phyloP scores from a whole-genome alignment of 1,284 basidiomycete genomes.

The Rhodotorula sp. region DNA sequence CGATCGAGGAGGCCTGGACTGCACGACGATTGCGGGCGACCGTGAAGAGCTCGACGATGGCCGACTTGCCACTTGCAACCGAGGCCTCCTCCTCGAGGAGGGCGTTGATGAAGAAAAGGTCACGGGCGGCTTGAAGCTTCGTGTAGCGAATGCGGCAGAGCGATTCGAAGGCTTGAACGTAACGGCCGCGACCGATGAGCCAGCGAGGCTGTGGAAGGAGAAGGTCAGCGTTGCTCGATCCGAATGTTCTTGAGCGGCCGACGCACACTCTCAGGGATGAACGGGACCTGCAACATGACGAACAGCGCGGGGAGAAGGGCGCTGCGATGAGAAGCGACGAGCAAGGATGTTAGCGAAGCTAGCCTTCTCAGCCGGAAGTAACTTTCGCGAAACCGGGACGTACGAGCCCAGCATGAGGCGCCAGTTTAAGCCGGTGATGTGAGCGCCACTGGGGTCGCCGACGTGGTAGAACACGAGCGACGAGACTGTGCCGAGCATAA shows the following conservation, averaged over 20 bases:
- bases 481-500: slow-evolving; percentile 48
- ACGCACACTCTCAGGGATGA: slow-evolving; percentile 4
- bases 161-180: slow-evolving; percentile 64
- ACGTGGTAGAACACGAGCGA: slow-evolving; percentile 38
- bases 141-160: slow-evolving; percentile 64
- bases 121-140: slow-evolving; percentile 69
- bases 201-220: slow-evolving; percentile 58
- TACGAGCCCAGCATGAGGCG: slow-evolving; percentile 18
- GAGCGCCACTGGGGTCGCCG: slow-evolving; percentile 40
- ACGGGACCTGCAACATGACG: slow-evolving; percentile 10
- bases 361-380: background rate
- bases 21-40: slow-evolving; percentile 72
- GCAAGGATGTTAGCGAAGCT: background rate
- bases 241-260: too few relatives aligned
- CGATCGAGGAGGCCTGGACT: slow-evolving; percentile 61
- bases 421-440: slow-evolving; percentile 31
- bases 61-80: slow-evolving; percentile 55
- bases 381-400: background rate
- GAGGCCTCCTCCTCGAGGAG: slow-evolving; percentile 63
- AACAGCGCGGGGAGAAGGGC: slow-evolving; percentile 51
- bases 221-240: background rate
- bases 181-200: slow-evolving; percentile 67
- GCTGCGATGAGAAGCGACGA: background rate
- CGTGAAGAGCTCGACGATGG: slow-evolving; percentile 34
- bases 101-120: slow-evolving; percentile 63